A percentile compares a stretch with the other conserved stretches of the same genome.
Evolutionary conservation across 208 protist species (phyloP).

Genomic region (Acanthamoeba castellanii): DNA sequence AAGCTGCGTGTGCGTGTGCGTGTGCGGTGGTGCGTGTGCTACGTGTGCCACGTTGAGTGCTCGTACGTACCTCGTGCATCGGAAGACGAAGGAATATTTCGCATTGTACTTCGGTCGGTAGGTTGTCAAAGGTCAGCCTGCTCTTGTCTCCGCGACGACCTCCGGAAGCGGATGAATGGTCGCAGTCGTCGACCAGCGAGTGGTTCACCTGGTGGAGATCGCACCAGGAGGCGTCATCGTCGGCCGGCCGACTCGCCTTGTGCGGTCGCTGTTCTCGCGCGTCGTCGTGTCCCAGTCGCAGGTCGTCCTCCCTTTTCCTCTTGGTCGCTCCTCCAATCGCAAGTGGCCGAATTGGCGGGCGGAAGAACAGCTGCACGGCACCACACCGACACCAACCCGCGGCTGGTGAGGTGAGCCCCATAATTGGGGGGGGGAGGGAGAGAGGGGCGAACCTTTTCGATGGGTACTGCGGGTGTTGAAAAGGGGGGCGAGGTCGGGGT

Average conservation of each 20-base stretch:
- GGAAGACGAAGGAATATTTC: constrained; percentile 21
- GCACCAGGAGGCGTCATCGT: background rate
- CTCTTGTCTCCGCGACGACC: background rate
- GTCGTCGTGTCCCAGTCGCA: too few relatives aligned
- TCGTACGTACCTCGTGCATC: background rate
- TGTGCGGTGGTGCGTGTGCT: too few relatives aligned
- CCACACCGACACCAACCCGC: too few relatives aligned
- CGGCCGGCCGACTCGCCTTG: background rate
- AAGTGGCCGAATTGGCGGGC: too few relatives aligned
- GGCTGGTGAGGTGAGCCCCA: too few relatives aligned
- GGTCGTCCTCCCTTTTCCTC: background rate
- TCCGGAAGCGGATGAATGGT: background rate
- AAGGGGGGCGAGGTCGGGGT: too few relatives aligned
- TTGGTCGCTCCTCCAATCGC: background rate
- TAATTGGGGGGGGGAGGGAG: background rate
- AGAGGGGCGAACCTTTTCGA: background rate
- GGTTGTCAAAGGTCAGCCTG: background rate
- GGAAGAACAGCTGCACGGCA: too few relatives aligned
- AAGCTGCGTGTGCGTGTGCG: too few relatives aligned
- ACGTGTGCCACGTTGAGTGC: too few relatives aligned
- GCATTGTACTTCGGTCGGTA: background rate
- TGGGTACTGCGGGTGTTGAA: background rate
- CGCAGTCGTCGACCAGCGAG: too few relatives aligned
- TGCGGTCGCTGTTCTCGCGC: too few relatives aligned
- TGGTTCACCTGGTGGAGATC: constrained; percentile 17